A percentile compares a stretch with the other conserved stretches of the same genome.
Conservation (phyloP, 352 stramenopile genomes). For the Pythium scleroteichum region DNA sequence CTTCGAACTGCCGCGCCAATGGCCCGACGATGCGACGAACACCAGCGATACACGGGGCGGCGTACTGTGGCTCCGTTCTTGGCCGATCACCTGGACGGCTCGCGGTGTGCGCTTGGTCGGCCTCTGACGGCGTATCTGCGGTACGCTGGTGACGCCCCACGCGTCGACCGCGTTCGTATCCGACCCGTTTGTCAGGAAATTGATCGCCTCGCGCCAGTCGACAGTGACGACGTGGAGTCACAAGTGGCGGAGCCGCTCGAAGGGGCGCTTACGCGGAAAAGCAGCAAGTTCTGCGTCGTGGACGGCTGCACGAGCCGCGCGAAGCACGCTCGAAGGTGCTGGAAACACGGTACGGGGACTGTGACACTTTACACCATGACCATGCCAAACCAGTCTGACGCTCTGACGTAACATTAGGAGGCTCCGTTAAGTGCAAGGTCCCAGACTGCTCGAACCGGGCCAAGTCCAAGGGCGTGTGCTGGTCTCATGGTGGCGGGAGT, state of each 20-base stretch:
- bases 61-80: too few species aligned
- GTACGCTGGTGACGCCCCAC: neutral
- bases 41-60: too few species aligned
- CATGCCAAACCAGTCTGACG: neutral
- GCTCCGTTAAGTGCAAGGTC: conserved; percentile 26
- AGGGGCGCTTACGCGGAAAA: conserved; percentile 1
- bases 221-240: neutral
- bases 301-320: conserved; percentile 25
- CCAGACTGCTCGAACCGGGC: conserved; percentile 22
- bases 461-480: conserved; percentile 32
- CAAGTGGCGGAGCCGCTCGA: too few species aligned
- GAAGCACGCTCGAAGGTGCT: conserved; percentile 26
- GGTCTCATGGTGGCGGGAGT: conserved; percentile 26
- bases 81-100: too few species aligned
- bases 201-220: neutral
- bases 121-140: conserved; percentile 2
- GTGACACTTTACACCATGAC: too few species aligned
- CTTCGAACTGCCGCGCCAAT: too few species aligned
- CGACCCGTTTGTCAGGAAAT: neutral
- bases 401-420: conserved; percentile 10
- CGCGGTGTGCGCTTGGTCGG: neutral
- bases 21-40: too few species aligned
- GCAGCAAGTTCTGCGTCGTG: conserved; percentile 25
- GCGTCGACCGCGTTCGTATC: conserved; percentile 1
- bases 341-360: conserved; percentile 22